Conservation (phyloP, 2,329 filamentous ascomycete species). For the Talaromyces sp. region DNA sequence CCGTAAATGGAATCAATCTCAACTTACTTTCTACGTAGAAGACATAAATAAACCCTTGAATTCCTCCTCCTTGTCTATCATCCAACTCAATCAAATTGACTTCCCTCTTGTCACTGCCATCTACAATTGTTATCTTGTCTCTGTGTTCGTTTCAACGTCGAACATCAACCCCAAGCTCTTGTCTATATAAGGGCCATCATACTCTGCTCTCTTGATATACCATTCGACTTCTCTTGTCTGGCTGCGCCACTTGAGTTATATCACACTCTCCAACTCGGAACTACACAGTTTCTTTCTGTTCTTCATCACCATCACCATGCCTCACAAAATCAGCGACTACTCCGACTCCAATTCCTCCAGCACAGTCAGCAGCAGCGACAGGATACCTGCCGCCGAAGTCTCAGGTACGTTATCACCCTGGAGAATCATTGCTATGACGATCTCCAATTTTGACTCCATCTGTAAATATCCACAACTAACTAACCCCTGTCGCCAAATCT, state of each 20-base stretch:
- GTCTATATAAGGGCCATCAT: background rate
- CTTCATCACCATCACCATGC: constrained; percentile 10
- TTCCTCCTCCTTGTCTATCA: background rate
- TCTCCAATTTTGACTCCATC: background rate
- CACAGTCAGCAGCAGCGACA: constrained; percentile 14
- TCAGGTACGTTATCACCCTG: constrained; percentile 10
- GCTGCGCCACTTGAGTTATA: constrained; percentile 11
- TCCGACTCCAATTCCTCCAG: constrained; percentile 15
- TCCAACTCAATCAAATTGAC: background rate
- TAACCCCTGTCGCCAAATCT: constrained; percentile 12
- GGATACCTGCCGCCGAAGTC: constrained; percentile 12
- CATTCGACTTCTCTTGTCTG: background rate
- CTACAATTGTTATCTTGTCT: background rate
- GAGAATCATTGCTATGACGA: background rate
- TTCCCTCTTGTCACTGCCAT: background rate
- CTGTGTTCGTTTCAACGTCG: constrained; percentile 11
- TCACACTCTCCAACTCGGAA: background rate
- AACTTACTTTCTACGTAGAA: constrained; percentile 5
- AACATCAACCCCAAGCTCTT: constrained; percentile 8
- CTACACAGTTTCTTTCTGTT: background rate
- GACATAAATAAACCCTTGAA: constrained; percentile 10
- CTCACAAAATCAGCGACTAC: constrained; percentile 15
- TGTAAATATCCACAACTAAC: background rate
- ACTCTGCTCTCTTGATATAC: background rate
- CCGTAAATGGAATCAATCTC: constrained; percentile 1